Evolutionary conservation across 441 rosid species (phyloP).

Genomic region (Aquilaria agallochum): DNA sequence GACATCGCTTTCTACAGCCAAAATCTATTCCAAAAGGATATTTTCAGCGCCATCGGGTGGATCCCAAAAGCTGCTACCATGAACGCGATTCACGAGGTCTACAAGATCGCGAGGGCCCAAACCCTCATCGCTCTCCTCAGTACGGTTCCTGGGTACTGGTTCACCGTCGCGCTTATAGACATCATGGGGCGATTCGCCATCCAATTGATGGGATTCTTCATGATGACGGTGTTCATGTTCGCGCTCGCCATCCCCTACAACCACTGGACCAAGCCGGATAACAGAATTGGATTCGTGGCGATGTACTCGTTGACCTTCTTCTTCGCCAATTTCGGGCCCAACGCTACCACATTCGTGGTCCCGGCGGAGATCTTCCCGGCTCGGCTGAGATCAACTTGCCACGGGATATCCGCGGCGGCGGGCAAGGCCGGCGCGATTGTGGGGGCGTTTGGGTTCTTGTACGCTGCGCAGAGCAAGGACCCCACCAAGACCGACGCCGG

Average conservation of each 20-base stretch:
- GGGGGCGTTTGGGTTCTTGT: conserved; percentile 60
- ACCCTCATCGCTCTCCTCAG: conserved; percentile 46
- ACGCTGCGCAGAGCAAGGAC: conserved; percentile 42
- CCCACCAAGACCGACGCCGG: conserved; percentile 29
- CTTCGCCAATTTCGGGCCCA: conserved; percentile 62
- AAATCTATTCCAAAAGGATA: conserved; percentile 54
- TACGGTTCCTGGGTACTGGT: conserved; percentile 55
- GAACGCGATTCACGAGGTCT: conserved; percentile 47
- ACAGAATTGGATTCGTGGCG: conserved; percentile 35
- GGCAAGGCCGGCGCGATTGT: conserved; percentile 59
- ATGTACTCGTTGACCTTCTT: conserved; percentile 48
- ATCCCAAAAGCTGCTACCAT: conserved; percentile 29
- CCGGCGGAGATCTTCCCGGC: conserved; percentile 60
- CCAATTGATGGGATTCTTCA: conserved; percentile 50
- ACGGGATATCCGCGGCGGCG: conserved; percentile 52
- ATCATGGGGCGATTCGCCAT: conserved; percentile 39
- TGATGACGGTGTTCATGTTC: conserved; percentile 61
- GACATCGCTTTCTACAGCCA: conserved; percentile 55
- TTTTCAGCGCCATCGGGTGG: conserved; percentile 41
- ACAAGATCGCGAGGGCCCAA: conserved; percentile 41
- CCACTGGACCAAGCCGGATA: conserved; percentile 30
- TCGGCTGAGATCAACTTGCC: conserved; percentile 51
- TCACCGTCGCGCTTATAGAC: conserved; percentile 39
- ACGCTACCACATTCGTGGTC: conserved; percentile 53
- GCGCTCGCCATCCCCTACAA: conserved; percentile 47